Base-by-base conservation (phyloP, 495 filamentous ascomycete species). In the Podospora pseudopauciseta region DNA sequence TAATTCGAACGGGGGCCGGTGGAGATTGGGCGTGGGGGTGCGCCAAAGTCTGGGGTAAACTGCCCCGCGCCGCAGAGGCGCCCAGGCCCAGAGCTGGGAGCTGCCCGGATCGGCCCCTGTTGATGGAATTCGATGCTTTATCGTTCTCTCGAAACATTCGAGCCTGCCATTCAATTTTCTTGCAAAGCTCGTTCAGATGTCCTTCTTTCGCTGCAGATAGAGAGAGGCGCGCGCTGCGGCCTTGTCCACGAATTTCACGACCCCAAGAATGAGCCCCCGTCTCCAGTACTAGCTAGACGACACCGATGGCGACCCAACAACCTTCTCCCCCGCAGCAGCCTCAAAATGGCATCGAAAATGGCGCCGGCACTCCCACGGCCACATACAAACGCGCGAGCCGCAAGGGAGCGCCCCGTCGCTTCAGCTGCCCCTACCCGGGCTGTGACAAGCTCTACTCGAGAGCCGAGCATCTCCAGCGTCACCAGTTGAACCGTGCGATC, bases 371-470 rank as follows among this genome's bases (percentile, higher is more conserved):
- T 7, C 30, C 61, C 32, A 59, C 61, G 30, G 71, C 65, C 49
- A 32, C 66, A 16, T 84, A 84, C 70, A 84, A 84, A 74, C 82
- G 82, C 72, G 82, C 82, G 13, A 84, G 82, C 67, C 77, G 82
- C 2, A 83, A 83, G 68, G 81, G 81, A 26, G 82, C 82, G 5
- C 79, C 81, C 15, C 77, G 80, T 56, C 79, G 80, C 53, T 99
- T 96, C 71, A 86, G 90, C 71, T 99, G 95, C 77, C 86, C 89
- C 9, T 89, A 90, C 71, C 87, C 91, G 67, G 91, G 87, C 49
- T 99, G 95, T 75, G 93, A 92, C 66, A 99, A 96, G 85, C 89
- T 90, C 66, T 99, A 98, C 80, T 97, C 94, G 60, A 87, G 95
- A 72, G 93, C 94, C 30, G 95, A 99, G 76, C 95, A 99, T 82